Evolutionary conservation across 1,284 basidiomycete genomes (phyloP).

Genomic region (Malassezia sympodialis): DNA sequence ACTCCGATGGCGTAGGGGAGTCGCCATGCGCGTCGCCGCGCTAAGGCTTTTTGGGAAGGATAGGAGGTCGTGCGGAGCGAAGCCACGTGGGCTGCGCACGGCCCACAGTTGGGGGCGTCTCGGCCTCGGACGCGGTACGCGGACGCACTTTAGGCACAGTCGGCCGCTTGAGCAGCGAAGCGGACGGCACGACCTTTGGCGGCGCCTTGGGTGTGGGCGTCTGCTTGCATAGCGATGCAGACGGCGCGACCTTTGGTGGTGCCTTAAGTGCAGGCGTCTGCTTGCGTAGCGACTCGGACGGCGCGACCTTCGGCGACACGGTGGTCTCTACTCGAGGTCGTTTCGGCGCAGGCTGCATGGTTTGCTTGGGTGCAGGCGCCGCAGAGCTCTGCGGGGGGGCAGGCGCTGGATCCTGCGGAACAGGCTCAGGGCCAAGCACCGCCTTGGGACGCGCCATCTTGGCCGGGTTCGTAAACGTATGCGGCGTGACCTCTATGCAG

Average conservation of each 20-base stretch:
- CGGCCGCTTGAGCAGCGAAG: neutral
- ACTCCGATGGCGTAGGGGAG: neutral
- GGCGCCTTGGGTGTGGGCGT: neutral
- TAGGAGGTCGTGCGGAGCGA: conserved; percentile 8
- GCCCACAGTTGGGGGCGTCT: neutral
- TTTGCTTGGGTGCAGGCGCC: neutral
- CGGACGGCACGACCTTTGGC: neutral
- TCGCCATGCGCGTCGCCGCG: conserved; percentile 1
- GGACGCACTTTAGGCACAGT: neutral
- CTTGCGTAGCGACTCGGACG: too few relatives aligned
- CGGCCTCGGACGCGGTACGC: neutral
- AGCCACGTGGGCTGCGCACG: conserved; percentile 15
- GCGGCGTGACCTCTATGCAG: neutral
- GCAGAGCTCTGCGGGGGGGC: neutral
- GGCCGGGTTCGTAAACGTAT: neutral
- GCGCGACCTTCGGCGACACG: too few relatives aligned
- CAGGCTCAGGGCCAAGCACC: neutral
- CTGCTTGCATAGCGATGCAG: neutral
- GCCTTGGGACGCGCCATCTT: neutral
- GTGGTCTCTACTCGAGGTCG: neutral
- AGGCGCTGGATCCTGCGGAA: neutral
- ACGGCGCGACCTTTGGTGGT: neutral
- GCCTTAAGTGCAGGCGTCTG: neutral
- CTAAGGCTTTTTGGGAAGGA: neutral
- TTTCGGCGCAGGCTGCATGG: neutral